Conservation (phyloP, 352 stramenopile genomes). For the Phytopythium mirpurense region DNA sequence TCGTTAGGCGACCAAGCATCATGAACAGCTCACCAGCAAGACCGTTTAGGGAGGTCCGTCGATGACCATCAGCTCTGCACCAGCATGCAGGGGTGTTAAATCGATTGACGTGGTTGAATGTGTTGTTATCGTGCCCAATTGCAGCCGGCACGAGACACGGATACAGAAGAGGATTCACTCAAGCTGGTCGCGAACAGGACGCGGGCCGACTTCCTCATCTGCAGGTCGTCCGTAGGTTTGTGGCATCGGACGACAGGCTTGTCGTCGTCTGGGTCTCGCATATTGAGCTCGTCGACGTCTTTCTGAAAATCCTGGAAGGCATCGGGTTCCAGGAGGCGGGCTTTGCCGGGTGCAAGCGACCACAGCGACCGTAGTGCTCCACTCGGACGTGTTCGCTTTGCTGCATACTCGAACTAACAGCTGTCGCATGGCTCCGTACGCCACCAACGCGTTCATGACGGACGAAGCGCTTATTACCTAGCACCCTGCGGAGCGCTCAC, state of each 20-base stretch:
- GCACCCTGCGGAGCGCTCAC: constrained; percentile 12
- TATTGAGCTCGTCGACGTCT: constrained; percentile 14
- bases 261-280: constrained; percentile 18
- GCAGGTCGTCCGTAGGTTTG: constrained; percentile 12
- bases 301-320: constrained; percentile 16
- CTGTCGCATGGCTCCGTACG: constrained; percentile 5
- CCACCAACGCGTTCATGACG: constrained; percentile 1
- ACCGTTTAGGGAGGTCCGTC: too few species aligned
- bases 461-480: constrained; percentile 1
- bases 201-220: constrained; percentile 12
- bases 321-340: constrained; percentile 15
- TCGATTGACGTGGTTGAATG: too few species aligned
- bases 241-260: constrained; percentile 8
- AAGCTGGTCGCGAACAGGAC: constrained; percentile 14
- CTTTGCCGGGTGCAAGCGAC: constrained; percentile 13
- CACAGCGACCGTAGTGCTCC: neutral
- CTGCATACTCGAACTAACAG: too few species aligned
- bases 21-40: constrained; percentile 16
- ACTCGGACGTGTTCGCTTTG: neutral
- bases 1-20: constrained; percentile 19
- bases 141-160: constrained; percentile 1
- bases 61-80: too few species aligned
- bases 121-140: neutral
- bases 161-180: constrained; percentile 16
- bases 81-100: too few species aligned